Conservation (phyloP, 352 stramenopile species). For the Phytophthora agathidicida region DNA sequence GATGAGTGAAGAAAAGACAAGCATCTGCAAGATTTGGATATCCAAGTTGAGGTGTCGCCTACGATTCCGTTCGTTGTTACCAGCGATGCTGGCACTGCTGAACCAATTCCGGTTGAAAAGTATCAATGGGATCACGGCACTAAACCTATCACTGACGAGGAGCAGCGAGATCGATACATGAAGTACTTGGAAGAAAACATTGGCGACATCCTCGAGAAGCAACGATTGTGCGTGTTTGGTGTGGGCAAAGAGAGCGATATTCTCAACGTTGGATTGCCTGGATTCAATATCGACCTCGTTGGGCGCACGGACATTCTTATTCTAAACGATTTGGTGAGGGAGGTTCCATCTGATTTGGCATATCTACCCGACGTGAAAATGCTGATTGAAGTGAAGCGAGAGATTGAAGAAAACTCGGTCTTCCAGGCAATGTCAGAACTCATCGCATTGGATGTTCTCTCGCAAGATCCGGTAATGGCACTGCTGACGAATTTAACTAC, state of each 20-base stretch:
- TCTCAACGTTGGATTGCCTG: conserved; percentile 35
- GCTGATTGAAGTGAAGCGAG: conserved; percentile 53
- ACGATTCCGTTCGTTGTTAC: too few species aligned
- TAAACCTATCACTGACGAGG: conserved; percentile 38
- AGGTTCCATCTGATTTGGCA: conserved; percentile 11
- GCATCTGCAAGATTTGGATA: too few species aligned
- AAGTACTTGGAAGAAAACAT: conserved; percentile 41
- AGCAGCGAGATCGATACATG: conserved; percentile 28
- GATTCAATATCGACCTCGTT: conserved; percentile 34
- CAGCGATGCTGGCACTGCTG: too few species aligned
- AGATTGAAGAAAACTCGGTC: conserved; percentile 17
- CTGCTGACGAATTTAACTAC: conserved; percentile 53
- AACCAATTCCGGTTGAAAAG: too few species aligned
- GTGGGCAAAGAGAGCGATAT: conserved; percentile 34
- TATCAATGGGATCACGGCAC: too few species aligned
- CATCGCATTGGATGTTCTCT: conserved; percentile 46
- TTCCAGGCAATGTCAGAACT: conserved; percentile 51
- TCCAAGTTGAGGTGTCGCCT: too few species aligned
- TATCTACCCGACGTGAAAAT: conserved; percentile 45
- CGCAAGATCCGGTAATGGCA: conserved; percentile 43
- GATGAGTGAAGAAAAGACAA: too few species aligned
- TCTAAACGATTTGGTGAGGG: conserved; percentile 30
- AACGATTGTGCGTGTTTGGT: conserved; percentile 40
- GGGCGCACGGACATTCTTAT: conserved; percentile 48
- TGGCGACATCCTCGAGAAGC: conserved; percentile 31